These are phyloP conservation scores for Byssothecium circinans DNA, from an alignment of 2,329 filamentous ascomycete species.

Conservation along the genomic window DNA sequence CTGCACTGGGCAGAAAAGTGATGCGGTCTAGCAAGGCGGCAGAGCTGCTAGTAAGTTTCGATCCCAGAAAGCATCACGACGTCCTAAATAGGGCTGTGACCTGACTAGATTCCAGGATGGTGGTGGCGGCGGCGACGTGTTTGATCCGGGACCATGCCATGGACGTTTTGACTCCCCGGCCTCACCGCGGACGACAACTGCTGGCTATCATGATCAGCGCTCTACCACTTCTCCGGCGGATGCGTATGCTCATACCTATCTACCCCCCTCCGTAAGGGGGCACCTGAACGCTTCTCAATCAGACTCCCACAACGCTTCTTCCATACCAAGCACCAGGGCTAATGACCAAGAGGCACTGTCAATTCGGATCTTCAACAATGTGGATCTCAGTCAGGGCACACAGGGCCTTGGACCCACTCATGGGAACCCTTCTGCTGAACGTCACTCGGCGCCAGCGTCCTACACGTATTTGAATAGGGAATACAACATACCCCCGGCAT, in stretches of 20 bases:
- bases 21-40: background rate
- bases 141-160: background rate
- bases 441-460: background rate
- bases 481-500: background rate
- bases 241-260: background rate
- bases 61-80: too few relatives aligned
- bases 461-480: background rate
- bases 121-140: background rate
- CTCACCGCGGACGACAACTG: background rate
- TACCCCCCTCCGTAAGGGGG: background rate
- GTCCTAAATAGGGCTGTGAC: background rate
- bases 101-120: background rate
- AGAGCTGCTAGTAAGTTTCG: background rate
- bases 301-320: background rate
- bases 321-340: background rate
- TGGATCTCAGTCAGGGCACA: too few relatives aligned
- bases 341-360: background rate
- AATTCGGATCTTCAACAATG: background rate
- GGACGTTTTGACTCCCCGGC: background rate
- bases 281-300: background rate
- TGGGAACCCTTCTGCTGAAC: background rate
- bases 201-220: background rate
- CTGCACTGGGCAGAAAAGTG: background rate
- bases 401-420: background rate
- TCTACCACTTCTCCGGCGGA: background rate